These are phyloP conservation scores for Sordaria brevicollis DNA, from an alignment of 495 filamentous ascomycete genomes.

Conservation along the genomic window DNA sequence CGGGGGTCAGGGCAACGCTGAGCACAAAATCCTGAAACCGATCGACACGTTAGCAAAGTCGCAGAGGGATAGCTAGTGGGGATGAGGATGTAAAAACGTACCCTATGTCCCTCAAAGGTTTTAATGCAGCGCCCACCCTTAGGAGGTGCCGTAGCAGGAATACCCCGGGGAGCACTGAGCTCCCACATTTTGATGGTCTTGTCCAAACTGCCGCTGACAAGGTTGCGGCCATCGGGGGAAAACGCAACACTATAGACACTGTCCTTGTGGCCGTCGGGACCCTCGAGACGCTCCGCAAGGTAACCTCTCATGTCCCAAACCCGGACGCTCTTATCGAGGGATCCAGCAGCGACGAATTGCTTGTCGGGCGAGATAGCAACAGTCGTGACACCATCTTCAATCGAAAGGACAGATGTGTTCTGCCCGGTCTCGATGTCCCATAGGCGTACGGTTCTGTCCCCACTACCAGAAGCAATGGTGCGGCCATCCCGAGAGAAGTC, in stretches of 20 bases:
- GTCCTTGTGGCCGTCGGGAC: slow-evolving; percentile 78
- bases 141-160: slow-evolving; percentile 37
- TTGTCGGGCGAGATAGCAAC: slow-evolving; percentile 87
- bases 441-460: slow-evolving; percentile 77
- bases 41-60: background rate
- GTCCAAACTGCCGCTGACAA: slow-evolving; percentile 82
- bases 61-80: background rate
- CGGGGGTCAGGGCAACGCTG: slow-evolving; percentile 77
- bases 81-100: slow-evolving; percentile 30
- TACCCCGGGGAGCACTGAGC: slow-evolving; percentile 56
- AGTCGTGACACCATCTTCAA: slow-evolving; percentile 85
- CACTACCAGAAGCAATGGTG: slow-evolving; percentile 80
- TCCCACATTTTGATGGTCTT: slow-evolving; percentile 98
- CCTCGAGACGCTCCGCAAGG: slow-evolving; percentile 74
- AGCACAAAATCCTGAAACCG: slow-evolving; percentile 71
- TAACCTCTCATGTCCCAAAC: slow-evolving; percentile 84
- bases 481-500: slow-evolving; percentile 82
- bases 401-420: slow-evolving; percentile 65
- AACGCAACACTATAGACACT: slow-evolving; percentile 91
- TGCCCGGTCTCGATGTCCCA: slow-evolving; percentile 76
- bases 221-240: slow-evolving; percentile 74
- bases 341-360: slow-evolving; percentile 77
- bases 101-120: slow-evolving; percentile 86
- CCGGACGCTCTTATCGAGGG: slow-evolving; percentile 80
- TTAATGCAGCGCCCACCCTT: slow-evolving; percentile 76